These are phyloP conservation scores for Daldinia decipiens DNA, from an alignment of 495 filamentous ascomycete genomes.

Conservation along the genomic window DNA sequence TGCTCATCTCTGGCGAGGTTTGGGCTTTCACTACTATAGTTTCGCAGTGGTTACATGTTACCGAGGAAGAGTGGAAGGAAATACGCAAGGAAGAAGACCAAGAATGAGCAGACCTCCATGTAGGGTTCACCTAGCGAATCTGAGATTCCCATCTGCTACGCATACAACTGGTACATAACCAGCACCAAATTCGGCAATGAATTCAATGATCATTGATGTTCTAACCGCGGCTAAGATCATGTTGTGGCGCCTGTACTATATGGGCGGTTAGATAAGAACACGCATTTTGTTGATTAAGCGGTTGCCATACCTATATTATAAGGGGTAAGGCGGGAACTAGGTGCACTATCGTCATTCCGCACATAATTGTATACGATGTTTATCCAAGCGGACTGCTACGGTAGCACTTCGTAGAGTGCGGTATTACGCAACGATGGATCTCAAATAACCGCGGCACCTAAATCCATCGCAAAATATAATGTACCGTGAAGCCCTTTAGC, in stretches of 20 bases:
- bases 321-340: conserved; percentile 3
- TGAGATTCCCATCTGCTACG: not conserved
- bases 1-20: conserved; percentile 46
- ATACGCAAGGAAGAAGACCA: conserved; percentile 27
- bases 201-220: not conserved
- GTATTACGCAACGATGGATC: not conserved
- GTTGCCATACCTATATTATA: conserved; percentile 24
- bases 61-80: conserved; percentile 53
- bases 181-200: not conserved
- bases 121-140: not conserved
- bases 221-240: not conserved
- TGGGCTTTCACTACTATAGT: conserved; percentile 48
- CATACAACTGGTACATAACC: not conserved
- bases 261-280: conserved; percentile 1
- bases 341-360: not conserved
- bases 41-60: conserved; percentile 46
- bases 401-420: conserved; percentile 28
- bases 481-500: conserved; percentile 33
- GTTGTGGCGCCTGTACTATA: conserved; percentile 11
- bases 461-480: conserved; percentile 21
- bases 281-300: not conserved
- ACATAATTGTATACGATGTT: conserved; percentile 23
- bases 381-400: conserved; percentile 42
- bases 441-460: conserved; percentile 19
- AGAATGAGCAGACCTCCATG: not conserved